Base-by-base conservation (phyloP, 371 early-diverging fungal genomes). In the Mucor lusitanicus region DNA sequence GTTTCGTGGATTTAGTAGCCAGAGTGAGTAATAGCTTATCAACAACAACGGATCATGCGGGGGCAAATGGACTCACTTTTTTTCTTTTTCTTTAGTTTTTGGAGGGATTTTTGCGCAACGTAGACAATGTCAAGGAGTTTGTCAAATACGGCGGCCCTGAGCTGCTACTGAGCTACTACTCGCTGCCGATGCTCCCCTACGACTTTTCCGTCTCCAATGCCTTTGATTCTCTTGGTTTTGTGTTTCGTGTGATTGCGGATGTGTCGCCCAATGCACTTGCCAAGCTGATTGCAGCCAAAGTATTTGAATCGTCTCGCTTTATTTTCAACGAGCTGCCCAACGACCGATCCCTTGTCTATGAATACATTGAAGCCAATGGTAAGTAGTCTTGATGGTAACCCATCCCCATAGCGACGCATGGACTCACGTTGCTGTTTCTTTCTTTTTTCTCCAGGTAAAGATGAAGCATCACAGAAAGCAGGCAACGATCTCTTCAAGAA, bases 81-180 rank as follows among this genome's bases (percentile, higher is more conserved):
- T 33, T 7, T 6, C 4, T 33, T 3, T 33, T n/a, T n/a, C n/a
- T 1, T 33, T 33, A 81, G 90, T 95, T 96, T 64, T 79, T 95
- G 42, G 95, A 95, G 58, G 95, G 95, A 4, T 80, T 94, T 40
- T 92, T 96, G 71, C 90, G 92, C 59, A 93, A 90, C 71, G 73
- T 80, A 21, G 63, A 81, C 9, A 94, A 92, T 70, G 82, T 86
- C 21, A 81, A 86, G 25, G 92, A 93, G 17, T 93, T 95, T 74
- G 75, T 93, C 48, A 83, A 86, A 56, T 79, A 82, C 13, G 86
- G 80, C 28, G 94, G 94, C 1, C 73, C 89, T 17, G 83, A 87
- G 25, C 66, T 88, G 4, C 68, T 96, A 6, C 68, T 94, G 40
- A 69, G 83, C n/a, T 84, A 91, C 40, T 92, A 87, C 68, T 64